Evolutionary conservation across 2,329 filamentous ascomycete species (phyloP).

Genomic region (Aspergillus brunneoviolaceus): DNA sequence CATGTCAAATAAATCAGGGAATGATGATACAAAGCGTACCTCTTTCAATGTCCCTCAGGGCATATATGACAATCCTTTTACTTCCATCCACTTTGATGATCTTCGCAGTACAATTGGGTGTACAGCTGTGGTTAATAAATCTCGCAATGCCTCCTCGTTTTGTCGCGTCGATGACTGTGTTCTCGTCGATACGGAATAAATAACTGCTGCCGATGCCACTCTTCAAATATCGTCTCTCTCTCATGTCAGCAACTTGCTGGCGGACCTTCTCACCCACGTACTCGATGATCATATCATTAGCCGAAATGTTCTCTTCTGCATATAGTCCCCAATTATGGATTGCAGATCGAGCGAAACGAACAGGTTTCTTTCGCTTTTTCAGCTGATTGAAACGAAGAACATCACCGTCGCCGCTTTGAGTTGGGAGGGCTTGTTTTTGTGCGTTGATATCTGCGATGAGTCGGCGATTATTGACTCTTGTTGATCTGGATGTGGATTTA

Average conservation of each 20-base stretch:
- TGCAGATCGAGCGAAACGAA: constrained; percentile 94
- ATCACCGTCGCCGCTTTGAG: constrained; percentile 76
- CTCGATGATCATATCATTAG: constrained; percentile 99
- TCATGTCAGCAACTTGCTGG: constrained; percentile 95
- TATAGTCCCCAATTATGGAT: constrained; percentile 99
- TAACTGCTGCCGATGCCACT: constrained; percentile 97
- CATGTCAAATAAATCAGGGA: not conserved
- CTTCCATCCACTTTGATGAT: constrained; percentile 99
- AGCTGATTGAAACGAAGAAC: constrained; percentile 97
- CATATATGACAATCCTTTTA: constrained; percentile 98
- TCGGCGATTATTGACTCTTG: constrained; percentile 91
- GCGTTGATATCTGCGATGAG: constrained; percentile 93
- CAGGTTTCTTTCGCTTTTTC: constrained; percentile 98
- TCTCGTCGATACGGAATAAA: constrained; percentile 96
- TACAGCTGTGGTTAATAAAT: constrained; percentile 98
- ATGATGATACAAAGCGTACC: constrained; percentile 62
- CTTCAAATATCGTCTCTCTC: constrained; percentile 87
- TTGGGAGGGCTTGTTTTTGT: constrained; percentile 73
- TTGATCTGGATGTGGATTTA: constrained; percentile 88
- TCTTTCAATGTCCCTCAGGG: constrained; percentile 87
- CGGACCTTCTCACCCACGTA: constrained; percentile 97
- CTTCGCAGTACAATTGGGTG: constrained; percentile 97
- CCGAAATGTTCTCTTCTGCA: constrained; percentile 93
- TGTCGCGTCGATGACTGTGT: constrained; percentile 95
- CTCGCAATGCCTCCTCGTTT: constrained; percentile 97